Conservation (phyloP, 352 stramenopile genomes). For the Phytophthora cactorum region DNA sequence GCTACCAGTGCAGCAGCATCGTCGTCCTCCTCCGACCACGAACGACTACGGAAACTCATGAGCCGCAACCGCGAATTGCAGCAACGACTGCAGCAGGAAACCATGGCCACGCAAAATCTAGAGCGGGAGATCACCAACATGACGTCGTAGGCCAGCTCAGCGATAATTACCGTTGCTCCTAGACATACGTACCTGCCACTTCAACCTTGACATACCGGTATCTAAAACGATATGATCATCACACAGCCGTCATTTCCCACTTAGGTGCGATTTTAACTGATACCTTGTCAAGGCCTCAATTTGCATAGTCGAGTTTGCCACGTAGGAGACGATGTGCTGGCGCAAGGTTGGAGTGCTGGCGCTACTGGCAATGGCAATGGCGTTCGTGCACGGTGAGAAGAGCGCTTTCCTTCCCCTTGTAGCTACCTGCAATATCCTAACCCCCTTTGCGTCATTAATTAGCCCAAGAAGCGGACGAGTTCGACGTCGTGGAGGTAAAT, state of each 20-base stretch:
- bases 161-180: too few relatives aligned
- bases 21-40: conserved; percentile 54
- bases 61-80: conserved; percentile 81
- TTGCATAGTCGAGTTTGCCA: conserved; percentile 5
- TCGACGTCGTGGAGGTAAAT: conserved; percentile 44
- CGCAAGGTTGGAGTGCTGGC: conserved; percentile 40
- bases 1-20: conserved; percentile 24
- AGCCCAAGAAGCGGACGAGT: conserved; percentile 59
- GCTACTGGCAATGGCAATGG: conserved; percentile 36
- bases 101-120: conserved; percentile 68
- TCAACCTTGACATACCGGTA: not conserved
- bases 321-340: conserved; percentile 27
- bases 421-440: not conserved
- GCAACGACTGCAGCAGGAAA: conserved; percentile 75
- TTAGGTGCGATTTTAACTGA: conserved; percentile 14
- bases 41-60: conserved; percentile 75
- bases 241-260: not conserved
- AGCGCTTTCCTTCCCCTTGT: not conserved
- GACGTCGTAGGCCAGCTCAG: conserved; percentile 27
- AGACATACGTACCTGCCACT: not conserved
- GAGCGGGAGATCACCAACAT: conserved; percentile 80
- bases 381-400: conserved; percentile 31
- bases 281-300: conserved; percentile 1
- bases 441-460: not conserved
- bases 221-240: not conserved